These are phyloP conservation scores for Schwanniomyces sp. DNA, from an alignment of 805 yeast species.

Conservation along the genomic window DNA sequence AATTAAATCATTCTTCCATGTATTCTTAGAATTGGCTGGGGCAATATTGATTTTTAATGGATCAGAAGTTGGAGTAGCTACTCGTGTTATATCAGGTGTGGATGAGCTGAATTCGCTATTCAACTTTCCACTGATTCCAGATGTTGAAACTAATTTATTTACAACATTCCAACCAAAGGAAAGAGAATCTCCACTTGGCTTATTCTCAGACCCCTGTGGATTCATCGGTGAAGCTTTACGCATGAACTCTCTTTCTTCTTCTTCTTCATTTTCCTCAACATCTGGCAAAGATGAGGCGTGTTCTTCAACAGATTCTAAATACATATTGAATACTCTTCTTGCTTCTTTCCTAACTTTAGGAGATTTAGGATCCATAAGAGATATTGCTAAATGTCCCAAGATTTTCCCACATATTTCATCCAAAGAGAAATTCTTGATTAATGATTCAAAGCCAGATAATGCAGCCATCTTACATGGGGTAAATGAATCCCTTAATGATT, in stretches of 20 bases:
- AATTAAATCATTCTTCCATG: not conserved
- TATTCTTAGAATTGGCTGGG: not conserved
- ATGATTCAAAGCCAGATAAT: slow-evolving; percentile 65
- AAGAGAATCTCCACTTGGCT: slow-evolving; percentile 8
- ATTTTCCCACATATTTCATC: slow-evolving; percentile 78
- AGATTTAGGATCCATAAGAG: slow-evolving; percentile 71
- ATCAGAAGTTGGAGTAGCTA: slow-evolving; percentile 22
- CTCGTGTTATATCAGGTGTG: slow-evolving; percentile 35
- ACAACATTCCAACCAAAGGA: slow-evolving; percentile 39
- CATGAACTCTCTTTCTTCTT: slow-evolving; percentile 39
- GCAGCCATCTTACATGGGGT: slow-evolving; percentile 76
- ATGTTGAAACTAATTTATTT: slow-evolving; percentile 31
- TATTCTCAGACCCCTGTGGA: slow-evolving; percentile 3
- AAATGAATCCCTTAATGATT: slow-evolving; percentile 78
- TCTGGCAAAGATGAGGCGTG: slow-evolving; percentile 36
- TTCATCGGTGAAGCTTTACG: slow-evolving; percentile 20
- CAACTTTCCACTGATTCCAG: slow-evolving; percentile 30
- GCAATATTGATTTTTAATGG: slow-evolving; percentile 4
- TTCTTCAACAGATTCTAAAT: slow-evolving; percentile 41
- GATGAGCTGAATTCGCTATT: slow-evolving; percentile 36
- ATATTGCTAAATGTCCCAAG: slow-evolving; percentile 81
- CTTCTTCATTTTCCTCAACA: slow-evolving; percentile 36
- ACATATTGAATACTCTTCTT: slow-evolving; percentile 59
- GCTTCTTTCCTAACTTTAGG: slow-evolving; percentile 72
- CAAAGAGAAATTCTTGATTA: slow-evolving; percentile 66